Percentiles rank a stretch among this genome's conserved stretches.
Conservation (phyloP, 768 basidiomycete genomes). For the Kwoniella sp. region DNA sequence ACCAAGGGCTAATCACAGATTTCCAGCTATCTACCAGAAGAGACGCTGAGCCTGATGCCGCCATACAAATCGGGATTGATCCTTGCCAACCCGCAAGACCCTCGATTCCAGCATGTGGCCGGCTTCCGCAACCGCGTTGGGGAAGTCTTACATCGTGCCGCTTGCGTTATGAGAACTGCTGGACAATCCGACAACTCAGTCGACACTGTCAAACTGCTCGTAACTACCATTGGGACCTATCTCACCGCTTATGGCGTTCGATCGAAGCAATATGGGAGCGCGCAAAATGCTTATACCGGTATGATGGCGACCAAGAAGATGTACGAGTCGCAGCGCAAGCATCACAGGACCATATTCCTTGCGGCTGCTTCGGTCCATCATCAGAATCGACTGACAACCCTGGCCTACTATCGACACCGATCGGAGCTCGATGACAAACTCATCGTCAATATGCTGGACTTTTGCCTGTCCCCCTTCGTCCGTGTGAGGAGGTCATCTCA, state of each 20-base stretch:
- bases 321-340: conserved; percentile 40
- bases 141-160: conserved; percentile 65
- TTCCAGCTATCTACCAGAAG: conserved; percentile 52
- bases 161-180: conserved; percentile 63
- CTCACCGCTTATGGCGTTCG: conserved; percentile 44
- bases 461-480: conserved; percentile 51
- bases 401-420: conserved; percentile 50
- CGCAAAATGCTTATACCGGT: conserved; percentile 31
- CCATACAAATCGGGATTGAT: conserved; percentile 65
- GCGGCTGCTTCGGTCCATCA: conserved; percentile 36
- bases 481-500: conserved; percentile 37
- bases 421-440: conserved; percentile 51
- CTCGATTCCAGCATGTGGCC: conserved; percentile 61
- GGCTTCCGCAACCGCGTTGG: conserved; percentile 63
- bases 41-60: conserved; percentile 67
- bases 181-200: conserved; percentile 58
- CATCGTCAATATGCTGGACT: conserved; percentile 51
- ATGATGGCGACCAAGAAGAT: conserved; percentile 34
- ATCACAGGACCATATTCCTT: conserved; percentile 35
- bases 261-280: conserved; percentile 35
- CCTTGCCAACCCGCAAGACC: conserved; percentile 64
- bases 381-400: conserved; percentile 39
- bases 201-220: conserved; percentile 59
- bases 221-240: conserved; percentile 44
- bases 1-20: background rate